Evolutionary conservation across 257 asterid genomes (phyloP).

Genomic region (Nicotiana knightiana): DNA sequence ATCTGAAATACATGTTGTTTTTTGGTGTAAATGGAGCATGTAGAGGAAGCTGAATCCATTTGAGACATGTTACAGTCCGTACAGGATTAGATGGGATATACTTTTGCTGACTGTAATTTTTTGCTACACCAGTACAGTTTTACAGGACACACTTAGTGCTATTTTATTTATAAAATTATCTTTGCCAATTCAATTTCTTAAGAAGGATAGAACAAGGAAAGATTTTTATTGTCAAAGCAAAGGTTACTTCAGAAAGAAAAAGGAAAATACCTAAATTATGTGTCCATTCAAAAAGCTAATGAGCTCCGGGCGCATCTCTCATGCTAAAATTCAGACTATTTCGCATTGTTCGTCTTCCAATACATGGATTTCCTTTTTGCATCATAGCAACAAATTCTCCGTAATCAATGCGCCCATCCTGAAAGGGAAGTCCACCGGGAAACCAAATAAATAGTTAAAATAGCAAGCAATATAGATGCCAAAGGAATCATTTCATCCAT

Average conservation of each 20-base stretch:
- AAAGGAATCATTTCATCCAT: neutral
- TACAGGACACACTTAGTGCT: neutral
- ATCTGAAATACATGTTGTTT: neutral
- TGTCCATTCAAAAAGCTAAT: slow-evolving; percentile 1
- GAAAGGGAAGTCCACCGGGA: slow-evolving; percentile 12
- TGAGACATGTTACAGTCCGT: neutral
- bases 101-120: neutral
- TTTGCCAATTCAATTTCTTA: neutral
- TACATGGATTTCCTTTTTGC: slow-evolving; percentile 45
- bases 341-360: slow-evolving; percentile 48
- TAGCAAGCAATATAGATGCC: neutral
- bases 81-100: neutral
- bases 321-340: slow-evolving; percentile 44
- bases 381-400: slow-evolving; percentile 56
- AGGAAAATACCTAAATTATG: slow-evolving; percentile 12
- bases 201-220: neutral
- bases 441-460: neutral
- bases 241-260: neutral
- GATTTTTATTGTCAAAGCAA: neutral
- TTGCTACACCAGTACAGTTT: neutral
- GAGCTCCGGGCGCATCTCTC: slow-evolving; percentile 42
- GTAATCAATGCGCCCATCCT: slow-evolving; percentile 49
- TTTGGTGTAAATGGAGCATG: slow-evolving; percentile 3
- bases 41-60: neutral
- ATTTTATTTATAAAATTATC: neutral